Evolutionary conservation across 441 rosid species (phyloP), one percentile per base, ranked within the genome.

Genomic region (Melastoma candidum): DNA sequence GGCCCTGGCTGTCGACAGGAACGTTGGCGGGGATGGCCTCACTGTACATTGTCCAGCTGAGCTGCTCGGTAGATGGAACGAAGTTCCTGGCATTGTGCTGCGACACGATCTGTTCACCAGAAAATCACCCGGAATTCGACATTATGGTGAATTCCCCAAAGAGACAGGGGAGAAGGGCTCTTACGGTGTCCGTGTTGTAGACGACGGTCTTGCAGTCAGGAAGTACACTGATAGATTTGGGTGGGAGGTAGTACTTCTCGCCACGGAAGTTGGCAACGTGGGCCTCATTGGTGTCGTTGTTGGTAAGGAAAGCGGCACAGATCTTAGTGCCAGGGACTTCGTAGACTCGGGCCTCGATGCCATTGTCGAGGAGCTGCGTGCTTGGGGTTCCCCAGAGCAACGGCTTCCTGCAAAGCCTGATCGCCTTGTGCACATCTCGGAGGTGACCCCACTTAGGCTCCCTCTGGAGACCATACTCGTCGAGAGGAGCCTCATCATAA

Each of bases 401-500:
- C 48, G 92, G 73, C 77, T 56, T 80, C 75, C 71, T 75, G 75
- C 79, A 71, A 58, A 81, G 53, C 48, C 46, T 69, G 12, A 88
- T 61, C 39, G 89, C 85, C 63, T 51, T 74, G 68, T 88, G 97
- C 64, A 77, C 59, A 58, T 81, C 85, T 74, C 60, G 81, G 51
- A 88, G 77, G 71, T 88, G 97, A 29, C 87, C 79, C 66, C 71
- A 88, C 56, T 88, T 88, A 4, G 95, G 90, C 3, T 76, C 77
- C 61, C 80, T 81, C 54, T 56, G 50, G 48, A 86, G 53, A 69
- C 96, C 97, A 51, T 2, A 84, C 68, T 84, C 96, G 55, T 84
- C 95, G 44, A 88, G 80, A 46, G 97, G 95, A 51, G 86, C 96
- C 65, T 90, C 95, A 8, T 87, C 94, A 22, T 87, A 87, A 72